Evolutionary conservation across 345 rosid genomes (phyloP).

Genomic region (Citrus hindsii): DNA sequence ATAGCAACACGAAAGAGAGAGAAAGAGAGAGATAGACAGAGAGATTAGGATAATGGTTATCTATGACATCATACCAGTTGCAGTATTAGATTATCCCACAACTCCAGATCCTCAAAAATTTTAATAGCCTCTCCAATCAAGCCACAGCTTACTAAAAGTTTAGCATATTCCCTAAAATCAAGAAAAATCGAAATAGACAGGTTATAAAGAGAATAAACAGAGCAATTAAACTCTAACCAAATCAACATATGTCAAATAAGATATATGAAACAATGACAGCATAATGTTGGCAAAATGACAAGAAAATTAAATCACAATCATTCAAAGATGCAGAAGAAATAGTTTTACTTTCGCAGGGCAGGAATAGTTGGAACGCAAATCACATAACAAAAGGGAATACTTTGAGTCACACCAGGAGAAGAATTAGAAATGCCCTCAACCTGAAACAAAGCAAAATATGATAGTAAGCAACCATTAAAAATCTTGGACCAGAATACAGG

Average conservation of each 20-base stretch:
- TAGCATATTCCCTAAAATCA: slow-evolving; percentile 76
- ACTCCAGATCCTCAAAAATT: slow-evolving; percentile 76
- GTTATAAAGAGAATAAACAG: background rate
- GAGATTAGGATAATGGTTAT: background rate
- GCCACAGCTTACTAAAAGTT: slow-evolving; percentile 80
- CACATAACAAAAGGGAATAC: slow-evolving; percentile 63
- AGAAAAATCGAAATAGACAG: slow-evolving; percentile 10
- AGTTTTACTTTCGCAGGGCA: slow-evolving; percentile 65
- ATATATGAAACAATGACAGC: background rate
- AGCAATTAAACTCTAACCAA: slow-evolving; percentile 4
- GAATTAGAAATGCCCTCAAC: slow-evolving; percentile 52
- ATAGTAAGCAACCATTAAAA: background rate
- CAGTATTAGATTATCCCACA: slow-evolving; percentile 92
- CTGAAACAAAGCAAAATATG: slow-evolving; percentile 39
- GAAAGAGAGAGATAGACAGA: too few relatives aligned
- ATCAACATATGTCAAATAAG: background rate
- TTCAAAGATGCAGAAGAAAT: slow-evolving; percentile 8
- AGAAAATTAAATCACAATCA: background rate
- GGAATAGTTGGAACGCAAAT: slow-evolving; percentile 65
- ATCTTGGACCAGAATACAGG: background rate
- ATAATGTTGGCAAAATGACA: too few relatives aligned
- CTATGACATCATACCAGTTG: slow-evolving; percentile 52
- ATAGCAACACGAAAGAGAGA: background rate
- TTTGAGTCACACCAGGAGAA: slow-evolving; percentile 50
- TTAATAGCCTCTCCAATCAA: slow-evolving; percentile 83